Percentiles rank a stretch among this genome's conserved stretches.
phyloP scores from a whole-genome alignment of 2,329 filamentous ascomycete species.

The Cercospora zeina region DNA sequence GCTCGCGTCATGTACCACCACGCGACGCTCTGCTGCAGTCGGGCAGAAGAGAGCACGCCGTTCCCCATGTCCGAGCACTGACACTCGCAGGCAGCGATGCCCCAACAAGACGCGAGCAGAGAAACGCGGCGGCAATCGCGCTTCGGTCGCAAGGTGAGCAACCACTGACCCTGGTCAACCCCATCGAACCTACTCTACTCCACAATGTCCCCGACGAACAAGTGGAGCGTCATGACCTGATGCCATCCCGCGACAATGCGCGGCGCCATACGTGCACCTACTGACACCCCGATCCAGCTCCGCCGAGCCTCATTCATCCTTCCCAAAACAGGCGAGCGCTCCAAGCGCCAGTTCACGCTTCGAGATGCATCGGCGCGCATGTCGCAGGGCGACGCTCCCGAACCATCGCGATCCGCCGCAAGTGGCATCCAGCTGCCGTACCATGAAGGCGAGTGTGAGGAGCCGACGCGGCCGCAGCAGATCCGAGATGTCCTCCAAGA shows the following conservation, averaged over 20 bases:
- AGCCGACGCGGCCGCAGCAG: conserved; percentile 12
- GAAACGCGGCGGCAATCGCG: conserved; percentile 17
- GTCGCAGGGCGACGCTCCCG: conserved; percentile 38
- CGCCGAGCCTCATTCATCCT: conserved; percentile 85
- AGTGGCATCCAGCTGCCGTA: conserved; percentile 5
- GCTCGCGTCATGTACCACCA: conserved; percentile 1
- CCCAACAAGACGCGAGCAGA: conserved; percentile 14
- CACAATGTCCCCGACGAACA: background rate
- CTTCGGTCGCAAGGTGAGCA: conserved; percentile 23
- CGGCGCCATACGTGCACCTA: conserved; percentile 10
- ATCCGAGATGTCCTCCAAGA: conserved; percentile 19
- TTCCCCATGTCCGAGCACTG: background rate
- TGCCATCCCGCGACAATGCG: background rate
- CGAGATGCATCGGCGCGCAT: conserved; percentile 52
- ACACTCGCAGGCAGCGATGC: conserved; percentile 14
- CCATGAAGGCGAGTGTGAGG: conserved; percentile 15
- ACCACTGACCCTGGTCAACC: conserved; percentile 5
- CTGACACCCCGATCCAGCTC: conserved; percentile 45
- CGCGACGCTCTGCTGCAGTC: background rate
- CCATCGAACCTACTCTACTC: conserved; percentile 4
- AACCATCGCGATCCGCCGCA: conserved; percentile 39
- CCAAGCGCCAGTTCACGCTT: conserved; percentile 76
- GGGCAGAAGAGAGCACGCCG: background rate
- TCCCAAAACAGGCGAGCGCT: conserved; percentile 80
- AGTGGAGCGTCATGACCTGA: conserved; percentile 7